Evolutionary conservation across 352 stramenopile species (phyloP), one percentile per base, ranked within the genome.

Genomic region (Pythium sp.): DNA sequence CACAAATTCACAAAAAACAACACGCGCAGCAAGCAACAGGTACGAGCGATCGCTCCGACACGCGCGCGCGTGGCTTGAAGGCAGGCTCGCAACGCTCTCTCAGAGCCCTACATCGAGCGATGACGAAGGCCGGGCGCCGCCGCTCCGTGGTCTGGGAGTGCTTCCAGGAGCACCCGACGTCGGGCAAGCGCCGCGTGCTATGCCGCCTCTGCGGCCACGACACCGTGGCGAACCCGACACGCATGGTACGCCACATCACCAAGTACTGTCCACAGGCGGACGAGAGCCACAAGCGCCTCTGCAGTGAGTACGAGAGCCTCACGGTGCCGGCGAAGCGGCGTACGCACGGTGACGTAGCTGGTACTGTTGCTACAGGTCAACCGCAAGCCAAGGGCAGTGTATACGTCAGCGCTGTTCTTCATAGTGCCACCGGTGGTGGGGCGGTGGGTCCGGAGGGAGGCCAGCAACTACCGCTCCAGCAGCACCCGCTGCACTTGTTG

Each of bases 191-290:
- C 32, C 77, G 77, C 61, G 77, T 81, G 72, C 63, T 84, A n/a
- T 84, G 77, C 59, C 77, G 74, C 57, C 80, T 84, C 65, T 84
- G 77, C 51, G 66, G 74, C 18, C 77, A 80, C 58, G 77, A 84
- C 65, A 74, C 75, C 28, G 77, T 84, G 34, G 77, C 77, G 34
- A 81, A 81, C 47, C 77, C 77, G 11, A 70, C 68, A 34, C 74
- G 77, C 43, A 84, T 84, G 77, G 77, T 81, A 68, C 74, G 77
- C 38, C 77, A 84, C 67, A 81, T 84, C 68, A 57, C 79, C 58
- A 75, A 74, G 64, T 67, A 75, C 62, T 81, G 77, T 67, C 77
- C 77, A 7, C 64, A 70, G 54, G 77, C 71, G 12, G 77, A 81
- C 70, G 77, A 81, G 47, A 32, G 69, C 11, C 77, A 84, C 70